These are phyloP conservation scores for Fragilariopsis cylindrus DNA, from an alignment of 108 stramenopile species.

Conservation along the genomic window DNA sequence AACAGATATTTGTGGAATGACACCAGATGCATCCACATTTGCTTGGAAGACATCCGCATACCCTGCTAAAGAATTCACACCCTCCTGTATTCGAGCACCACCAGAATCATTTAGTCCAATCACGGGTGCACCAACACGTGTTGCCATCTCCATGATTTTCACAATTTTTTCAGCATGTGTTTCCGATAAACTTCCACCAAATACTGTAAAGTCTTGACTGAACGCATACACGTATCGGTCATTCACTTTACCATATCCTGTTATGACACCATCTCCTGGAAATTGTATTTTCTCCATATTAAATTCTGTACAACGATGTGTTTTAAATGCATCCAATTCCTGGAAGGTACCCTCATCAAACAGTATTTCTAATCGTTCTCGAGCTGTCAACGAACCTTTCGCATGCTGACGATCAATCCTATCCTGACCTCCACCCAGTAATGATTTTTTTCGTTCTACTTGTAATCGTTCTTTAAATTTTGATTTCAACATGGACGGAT, in stretches of 20 bases:
- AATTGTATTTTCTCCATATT: conserved; percentile 83
- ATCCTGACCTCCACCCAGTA: conserved; percentile 86
- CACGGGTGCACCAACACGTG: conserved; percentile 93
- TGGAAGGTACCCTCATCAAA: conserved; percentile 90
- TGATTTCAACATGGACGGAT: conserved; percentile 76
- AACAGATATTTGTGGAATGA: conserved; percentile 93
- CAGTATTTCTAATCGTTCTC: conserved; percentile 91
- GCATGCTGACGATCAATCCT: conserved; percentile 89
- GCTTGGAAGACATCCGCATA: conserved; percentile 99
- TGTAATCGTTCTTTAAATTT: conserved; percentile 75
- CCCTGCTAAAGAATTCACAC: conserved; percentile 92
- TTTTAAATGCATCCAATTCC: conserved; percentile 94
- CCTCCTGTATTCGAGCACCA: conserved; percentile 99
- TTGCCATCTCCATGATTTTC: conserved; percentile 99
- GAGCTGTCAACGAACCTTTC: conserved; percentile 96
- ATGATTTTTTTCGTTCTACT: conserved; percentile 52
- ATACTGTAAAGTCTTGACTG: conserved; percentile 96
- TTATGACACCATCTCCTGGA: conserved; percentile 97
- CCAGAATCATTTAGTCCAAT: conserved; percentile 99
- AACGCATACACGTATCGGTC: conserved; percentile 90
- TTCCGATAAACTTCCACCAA: conserved; percentile 94
- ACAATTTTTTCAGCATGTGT: conserved; percentile 99
- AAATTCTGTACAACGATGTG: conserved; percentile 97
- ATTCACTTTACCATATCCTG: conserved; percentile 66
- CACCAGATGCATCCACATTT: conserved; percentile 96